These are phyloP conservation scores for Allomyces macrogynus DNA, from an alignment of 192 early-diverging fungal species.

Conservation along the genomic window DNA sequence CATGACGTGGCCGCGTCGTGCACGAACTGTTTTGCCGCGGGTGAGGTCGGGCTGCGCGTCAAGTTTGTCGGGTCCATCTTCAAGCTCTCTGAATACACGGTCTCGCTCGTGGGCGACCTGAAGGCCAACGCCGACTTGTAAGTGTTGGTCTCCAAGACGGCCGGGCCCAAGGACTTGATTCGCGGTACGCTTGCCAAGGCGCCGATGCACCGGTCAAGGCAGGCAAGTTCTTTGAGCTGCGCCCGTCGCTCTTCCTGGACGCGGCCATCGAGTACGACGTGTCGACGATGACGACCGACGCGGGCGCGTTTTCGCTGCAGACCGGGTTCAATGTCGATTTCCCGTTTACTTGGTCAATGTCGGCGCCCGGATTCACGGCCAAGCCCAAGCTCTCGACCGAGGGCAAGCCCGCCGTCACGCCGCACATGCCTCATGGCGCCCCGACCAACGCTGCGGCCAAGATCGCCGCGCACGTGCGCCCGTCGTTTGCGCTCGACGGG, in stretches of 20 bases:
- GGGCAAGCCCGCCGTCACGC: background rate
- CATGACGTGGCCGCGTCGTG: background rate
- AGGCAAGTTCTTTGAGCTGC: background rate
- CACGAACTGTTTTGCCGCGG: background rate
- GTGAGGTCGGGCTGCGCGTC: background rate
- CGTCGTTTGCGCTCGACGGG: background rate
- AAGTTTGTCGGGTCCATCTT: background rate
- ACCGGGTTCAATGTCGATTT: background rate
- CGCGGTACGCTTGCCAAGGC: background rate
- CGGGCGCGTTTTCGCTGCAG: background rate
- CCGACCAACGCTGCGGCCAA: background rate
- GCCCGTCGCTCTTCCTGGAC: background rate
- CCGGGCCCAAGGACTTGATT: background rate
- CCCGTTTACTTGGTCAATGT: background rate
- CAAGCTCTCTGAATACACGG: background rate
- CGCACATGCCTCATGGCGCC: background rate
- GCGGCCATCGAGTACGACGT: background rate
- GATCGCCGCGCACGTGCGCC: background rate
- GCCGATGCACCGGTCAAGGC: background rate
- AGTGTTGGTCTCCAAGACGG: background rate
- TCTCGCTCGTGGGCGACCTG: background rate
- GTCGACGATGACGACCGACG: background rate
- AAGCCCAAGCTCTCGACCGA: background rate
- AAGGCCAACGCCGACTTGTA: background rate
- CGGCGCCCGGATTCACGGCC: background rate